Percentiles rank a stretch among this genome's conserved stretches.
Evolutionary conservation across 345 rosid species (phyloP).

Genomic region (Lumnitzera littorea): DNA sequence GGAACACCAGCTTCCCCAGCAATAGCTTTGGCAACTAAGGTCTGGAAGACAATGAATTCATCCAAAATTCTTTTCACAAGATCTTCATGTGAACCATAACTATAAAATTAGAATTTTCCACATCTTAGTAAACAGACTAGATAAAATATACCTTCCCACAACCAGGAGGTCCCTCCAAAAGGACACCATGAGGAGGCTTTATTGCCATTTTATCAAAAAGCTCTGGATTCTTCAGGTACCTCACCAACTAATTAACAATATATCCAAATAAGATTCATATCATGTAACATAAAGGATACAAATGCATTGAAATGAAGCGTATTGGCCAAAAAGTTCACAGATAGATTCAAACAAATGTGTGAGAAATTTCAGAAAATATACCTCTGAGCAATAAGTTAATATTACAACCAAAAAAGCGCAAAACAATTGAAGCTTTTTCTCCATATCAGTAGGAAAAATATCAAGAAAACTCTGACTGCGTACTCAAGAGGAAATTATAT

Average conservation of each 20-base stretch:
- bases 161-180: slow-evolving; percentile 93
- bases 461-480: no score
- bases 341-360: no score
- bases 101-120: not conserved
- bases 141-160: slow-evolving; percentile 77
- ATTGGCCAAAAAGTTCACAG: no score
- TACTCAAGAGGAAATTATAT: no score
- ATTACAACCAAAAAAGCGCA: no score
- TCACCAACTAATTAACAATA: slow-evolving; percentile 58
- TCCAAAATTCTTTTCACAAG: not conserved
- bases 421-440: no score
- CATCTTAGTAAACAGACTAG: not conserved
- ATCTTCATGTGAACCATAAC: not conserved
- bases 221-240: slow-evolving; percentile 90
- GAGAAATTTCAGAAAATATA: no score
- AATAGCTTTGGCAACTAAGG: slow-evolving; percentile 91
- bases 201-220: slow-evolving; percentile 90
- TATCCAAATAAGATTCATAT: not conserved
- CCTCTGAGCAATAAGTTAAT: no score
- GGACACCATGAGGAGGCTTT: slow-evolving; percentile 98
- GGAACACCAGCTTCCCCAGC: slow-evolving; percentile 99
- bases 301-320: no score
- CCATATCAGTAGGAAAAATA: no score
- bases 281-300: no score
- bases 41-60: slow-evolving; percentile 32